These are phyloP conservation scores for Malus hybrid DNA, from an alignment of 331 rosid genomes.

Conservation along the genomic window DNA sequence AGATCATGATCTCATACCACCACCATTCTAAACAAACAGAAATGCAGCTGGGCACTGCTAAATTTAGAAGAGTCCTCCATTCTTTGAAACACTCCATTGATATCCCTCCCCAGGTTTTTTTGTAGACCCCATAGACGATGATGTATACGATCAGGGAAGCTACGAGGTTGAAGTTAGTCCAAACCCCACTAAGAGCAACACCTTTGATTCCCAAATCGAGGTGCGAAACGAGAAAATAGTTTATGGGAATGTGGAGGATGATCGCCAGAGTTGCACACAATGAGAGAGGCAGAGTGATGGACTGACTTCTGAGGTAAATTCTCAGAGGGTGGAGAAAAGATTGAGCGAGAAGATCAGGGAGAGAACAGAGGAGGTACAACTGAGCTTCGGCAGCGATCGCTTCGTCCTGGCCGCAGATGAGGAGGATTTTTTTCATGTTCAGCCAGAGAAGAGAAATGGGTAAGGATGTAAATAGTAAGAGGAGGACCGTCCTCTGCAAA, in stretches of 20 bases:
- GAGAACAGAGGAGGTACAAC: slow-evolving; percentile 54
- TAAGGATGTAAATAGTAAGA: slow-evolving; percentile 43
- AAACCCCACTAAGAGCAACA: slow-evolving; percentile 72
- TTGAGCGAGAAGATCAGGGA: slow-evolving; percentile 87
- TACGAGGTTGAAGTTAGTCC: slow-evolving; percentile 66
- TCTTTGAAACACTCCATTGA: slow-evolving; percentile 46
- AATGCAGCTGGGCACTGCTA: slow-evolving; percentile 83
- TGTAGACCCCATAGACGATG: slow-evolving; percentile 35
- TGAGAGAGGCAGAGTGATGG: slow-evolving; percentile 82
- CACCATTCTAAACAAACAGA: slow-evolving; percentile 96
- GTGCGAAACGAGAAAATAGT: slow-evolving; percentile 46
- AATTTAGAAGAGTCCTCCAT: slow-evolving; percentile 51
- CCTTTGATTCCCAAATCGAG: slow-evolving; percentile 64
- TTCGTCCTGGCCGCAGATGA: slow-evolving; percentile 58
- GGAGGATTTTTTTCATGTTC: slow-evolving; percentile 54
- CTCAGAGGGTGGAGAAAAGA: slow-evolving; percentile 85
- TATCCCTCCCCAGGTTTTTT: slow-evolving; percentile 61
- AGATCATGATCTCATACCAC: slow-evolving; percentile 97
- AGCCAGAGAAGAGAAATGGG: slow-evolving; percentile 87
- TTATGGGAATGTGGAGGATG: slow-evolving; percentile 73
- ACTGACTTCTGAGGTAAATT: slow-evolving; percentile 72
- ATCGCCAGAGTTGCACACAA: slow-evolving; percentile 62
- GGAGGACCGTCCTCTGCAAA: slow-evolving; percentile 63
- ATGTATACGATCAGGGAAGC: slow-evolving; percentile 55
- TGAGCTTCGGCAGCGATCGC: slow-evolving; percentile 71